Evolutionary conservation across 75 land plant genomes (phyloP), one percentile per base, ranked within the genome.

Genomic region (Picea glauca): DNA sequence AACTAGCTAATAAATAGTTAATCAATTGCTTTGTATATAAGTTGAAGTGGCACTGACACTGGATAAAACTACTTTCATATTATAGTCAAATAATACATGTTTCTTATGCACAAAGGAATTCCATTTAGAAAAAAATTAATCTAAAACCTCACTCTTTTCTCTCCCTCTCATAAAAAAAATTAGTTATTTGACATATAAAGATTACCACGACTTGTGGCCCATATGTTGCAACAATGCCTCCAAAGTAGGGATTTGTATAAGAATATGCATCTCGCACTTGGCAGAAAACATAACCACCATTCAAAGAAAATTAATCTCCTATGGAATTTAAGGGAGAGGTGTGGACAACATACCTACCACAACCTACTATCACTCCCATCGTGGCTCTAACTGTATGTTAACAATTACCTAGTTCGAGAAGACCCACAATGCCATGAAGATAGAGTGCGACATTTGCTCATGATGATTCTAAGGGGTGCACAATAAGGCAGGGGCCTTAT

Each of bases 201-300:
- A 33, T 80, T 79, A 83, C 83, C 64, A 77, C 0, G 26, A 76
- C 62, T n/a, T 81, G 83, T 66, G 76, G 75, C 2, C 83, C 86
- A 84, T 87, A 84, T 30, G 86, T 63, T 77, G 90, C 80, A 60
- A 85, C 35, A 6, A 91, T 65, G 50, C 85, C 84, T 54, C 88
- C 88, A 77, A 67, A 72, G 26, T 26, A 26, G 26, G 26, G 26
- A 26, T 26, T 26, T 26, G 26, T 26, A 26, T 26, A 26, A 26
- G 91, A 81, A 77, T 91, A 91, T 13, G 90, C 88, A 59, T 87
- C 79, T 26, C 26, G 26, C 26, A 26, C 26, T 26, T 26, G 26
- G 26, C 3, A 13, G 33, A 66, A 17, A 23, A 26, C 26, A 26
- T 26, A 66, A 26, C 26, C 26, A 26, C 26, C 26, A 26, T 26